phyloP scores from a whole-genome alignment of 352 stramenopile genomes.

The Pythium guiyangense region DNA sequence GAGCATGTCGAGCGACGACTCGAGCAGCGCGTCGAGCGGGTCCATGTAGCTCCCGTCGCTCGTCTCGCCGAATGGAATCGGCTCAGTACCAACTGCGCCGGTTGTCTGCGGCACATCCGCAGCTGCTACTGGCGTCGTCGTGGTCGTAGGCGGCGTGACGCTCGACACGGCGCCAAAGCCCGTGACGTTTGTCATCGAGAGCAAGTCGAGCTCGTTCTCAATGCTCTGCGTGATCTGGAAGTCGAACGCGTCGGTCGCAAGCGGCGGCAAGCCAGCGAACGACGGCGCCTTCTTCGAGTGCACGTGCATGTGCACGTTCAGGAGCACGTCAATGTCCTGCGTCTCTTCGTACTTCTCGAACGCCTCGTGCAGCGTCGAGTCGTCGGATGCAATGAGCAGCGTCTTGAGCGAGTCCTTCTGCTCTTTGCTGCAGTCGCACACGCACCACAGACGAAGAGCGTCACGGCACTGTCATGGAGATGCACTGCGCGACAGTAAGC shows the following conservation, averaged over 20 bases:
- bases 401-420: constrained; percentile 81
- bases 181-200: constrained; percentile 67
- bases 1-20: constrained; percentile 42
- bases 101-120: background rate
- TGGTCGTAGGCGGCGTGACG: too few species aligned
- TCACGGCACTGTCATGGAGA: background rate
- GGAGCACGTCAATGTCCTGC: constrained; percentile 62
- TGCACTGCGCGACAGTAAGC: background rate
- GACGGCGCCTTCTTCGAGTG: constrained; percentile 48
- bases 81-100: constrained; percentile 19
- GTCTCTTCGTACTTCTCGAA: constrained; percentile 83
- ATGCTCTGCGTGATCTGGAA: constrained; percentile 79
- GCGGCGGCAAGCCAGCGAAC: constrained; percentile 49
- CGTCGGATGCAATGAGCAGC: constrained; percentile 72
- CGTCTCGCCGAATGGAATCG: constrained; percentile 33
- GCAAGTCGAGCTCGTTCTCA: constrained; percentile 70
- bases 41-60: constrained; percentile 36
- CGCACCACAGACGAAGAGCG: background rate
- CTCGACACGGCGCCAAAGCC: background rate
- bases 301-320: constrained; percentile 57
- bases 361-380: constrained; percentile 60
- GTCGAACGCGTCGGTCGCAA: constrained; percentile 61
- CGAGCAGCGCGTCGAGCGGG: constrained; percentile 50
- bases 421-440: constrained; percentile 36
- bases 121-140: background rate